phyloP scores from a whole-genome alignment of 176 grass and related monocot genomes.

The Oryza nivara region DNA sequence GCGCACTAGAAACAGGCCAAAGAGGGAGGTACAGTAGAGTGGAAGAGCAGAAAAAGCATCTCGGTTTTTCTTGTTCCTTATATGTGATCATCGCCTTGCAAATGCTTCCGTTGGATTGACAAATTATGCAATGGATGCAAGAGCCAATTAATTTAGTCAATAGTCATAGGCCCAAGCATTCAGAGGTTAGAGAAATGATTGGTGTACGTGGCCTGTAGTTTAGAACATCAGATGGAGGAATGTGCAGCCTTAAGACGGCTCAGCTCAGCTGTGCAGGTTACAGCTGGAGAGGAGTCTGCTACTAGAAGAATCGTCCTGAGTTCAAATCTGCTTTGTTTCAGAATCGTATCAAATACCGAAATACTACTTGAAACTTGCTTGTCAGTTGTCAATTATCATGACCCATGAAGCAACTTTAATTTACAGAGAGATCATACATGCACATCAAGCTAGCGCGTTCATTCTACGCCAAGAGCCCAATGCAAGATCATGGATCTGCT shows the following conservation, averaged over 20 bases:
- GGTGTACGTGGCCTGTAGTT: neutral
- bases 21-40: slow-evolving; percentile 37
- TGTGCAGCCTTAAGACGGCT: neutral
- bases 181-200: neutral
- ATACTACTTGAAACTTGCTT: neutral
- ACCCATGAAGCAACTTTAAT: no score
- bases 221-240: neutral
- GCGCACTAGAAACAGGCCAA: slow-evolving; percentile 66
- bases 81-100: neutral
- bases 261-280: neutral
- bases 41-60: neutral
- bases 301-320: neutral
- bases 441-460: neutral
- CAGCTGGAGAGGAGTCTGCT: neutral
- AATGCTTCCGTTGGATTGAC: neutral
- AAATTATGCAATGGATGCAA: neutral
- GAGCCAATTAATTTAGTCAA: neutral
- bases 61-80: no score
- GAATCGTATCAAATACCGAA: neutral
- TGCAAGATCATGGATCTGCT: no score
- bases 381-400: no score
- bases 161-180: neutral
- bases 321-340: neutral
- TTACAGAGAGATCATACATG: neutral
- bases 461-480: neutral